Percentiles rank a stretch among this genome's conserved stretches.
Evolutionary conservation across 306 rosid species (phyloP).

Genomic region (Cucumis cinereus): DNA sequence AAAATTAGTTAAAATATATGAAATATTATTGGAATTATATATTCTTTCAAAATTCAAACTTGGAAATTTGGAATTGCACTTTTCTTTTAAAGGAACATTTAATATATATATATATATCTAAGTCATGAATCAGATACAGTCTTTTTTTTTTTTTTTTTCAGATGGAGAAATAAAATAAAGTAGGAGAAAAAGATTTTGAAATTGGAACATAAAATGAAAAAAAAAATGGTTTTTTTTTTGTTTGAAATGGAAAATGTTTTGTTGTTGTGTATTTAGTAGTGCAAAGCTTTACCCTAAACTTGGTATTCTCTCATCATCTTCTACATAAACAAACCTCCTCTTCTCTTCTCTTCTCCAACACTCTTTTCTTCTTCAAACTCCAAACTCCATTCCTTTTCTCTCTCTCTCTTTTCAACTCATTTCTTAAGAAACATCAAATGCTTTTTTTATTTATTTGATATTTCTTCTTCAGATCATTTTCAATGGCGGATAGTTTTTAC

Average conservation of each 20-base stretch:
- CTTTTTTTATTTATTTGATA: slow-evolving; percentile 8
- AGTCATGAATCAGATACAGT: too few species aligned
- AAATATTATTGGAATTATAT: too few species aligned
- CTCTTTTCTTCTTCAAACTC: background rate
- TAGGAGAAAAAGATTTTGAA: background rate
- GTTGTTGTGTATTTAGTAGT: background rate
- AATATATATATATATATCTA: too few species aligned
- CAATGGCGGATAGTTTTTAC: slow-evolving; percentile 46
- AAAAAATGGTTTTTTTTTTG: too few species aligned
- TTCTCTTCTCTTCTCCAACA: background rate
- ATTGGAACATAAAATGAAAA: too few species aligned
- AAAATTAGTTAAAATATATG: too few species aligned
- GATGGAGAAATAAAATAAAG: too few species aligned
- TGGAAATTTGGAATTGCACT: too few species aligned
- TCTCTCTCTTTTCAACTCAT: background rate
- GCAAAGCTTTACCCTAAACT: background rate
- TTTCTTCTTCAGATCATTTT: slow-evolving; percentile 11
- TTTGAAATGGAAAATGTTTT: background rate
- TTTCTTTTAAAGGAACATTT: too few species aligned
- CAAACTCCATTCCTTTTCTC: background rate
- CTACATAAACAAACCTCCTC: slow-evolving; percentile 2
- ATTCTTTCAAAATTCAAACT: too few species aligned
- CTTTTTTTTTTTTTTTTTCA: too few species aligned
- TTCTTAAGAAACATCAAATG: slow-evolving; percentile 2
- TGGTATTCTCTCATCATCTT: background rate